phyloP scores from a whole-genome alignment of 2,329 filamentous ascomycete species.

The Nectriaceae sp. region DNA sequence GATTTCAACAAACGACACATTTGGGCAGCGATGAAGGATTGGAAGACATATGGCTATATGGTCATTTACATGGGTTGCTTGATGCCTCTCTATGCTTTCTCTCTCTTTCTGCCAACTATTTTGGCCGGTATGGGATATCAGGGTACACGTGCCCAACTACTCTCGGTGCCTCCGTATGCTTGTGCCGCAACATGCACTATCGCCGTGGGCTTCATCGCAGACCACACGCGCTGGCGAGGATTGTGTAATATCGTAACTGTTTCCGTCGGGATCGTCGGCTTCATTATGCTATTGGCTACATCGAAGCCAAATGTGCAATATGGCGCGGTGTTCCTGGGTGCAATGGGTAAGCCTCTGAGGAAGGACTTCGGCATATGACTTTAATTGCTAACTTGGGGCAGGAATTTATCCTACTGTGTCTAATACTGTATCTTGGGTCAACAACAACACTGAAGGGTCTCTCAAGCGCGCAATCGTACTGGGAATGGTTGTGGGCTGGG shows the following conservation, averaged over 20 bases:
- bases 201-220: conserved; percentile 63
- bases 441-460: conserved; percentile 65
- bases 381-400: conserved; percentile 30
- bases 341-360: conserved; percentile 31
- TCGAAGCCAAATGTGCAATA: conserved; percentile 60
- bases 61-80: conserved; percentile 50
- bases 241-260: conserved; percentile 67
- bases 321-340: conserved; percentile 68
- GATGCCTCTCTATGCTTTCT: conserved; percentile 53
- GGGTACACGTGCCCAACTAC: conserved; percentile 51
- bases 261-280: conserved; percentile 64
- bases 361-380: fast-evolving
- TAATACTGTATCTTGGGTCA: conserved; percentile 71
- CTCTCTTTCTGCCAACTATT: conserved; percentile 61
- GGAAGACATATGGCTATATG: conserved; percentile 67
- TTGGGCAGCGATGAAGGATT: conserved; percentile 70
- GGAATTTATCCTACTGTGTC: conserved; percentile 73
- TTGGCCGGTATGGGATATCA: conserved; percentile 38
- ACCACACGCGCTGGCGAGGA: conserved; percentile 64
- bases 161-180: conserved; percentile 61
- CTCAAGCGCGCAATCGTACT: conserved; percentile 71
- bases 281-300: conserved; percentile 63
- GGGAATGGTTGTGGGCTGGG: conserved; percentile 76
- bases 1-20: conserved; percentile 71
- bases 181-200: conserved; percentile 65